Base-by-base conservation (phyloP, 495 filamentous ascomycete species). In the Monascus purpureus region DNA sequence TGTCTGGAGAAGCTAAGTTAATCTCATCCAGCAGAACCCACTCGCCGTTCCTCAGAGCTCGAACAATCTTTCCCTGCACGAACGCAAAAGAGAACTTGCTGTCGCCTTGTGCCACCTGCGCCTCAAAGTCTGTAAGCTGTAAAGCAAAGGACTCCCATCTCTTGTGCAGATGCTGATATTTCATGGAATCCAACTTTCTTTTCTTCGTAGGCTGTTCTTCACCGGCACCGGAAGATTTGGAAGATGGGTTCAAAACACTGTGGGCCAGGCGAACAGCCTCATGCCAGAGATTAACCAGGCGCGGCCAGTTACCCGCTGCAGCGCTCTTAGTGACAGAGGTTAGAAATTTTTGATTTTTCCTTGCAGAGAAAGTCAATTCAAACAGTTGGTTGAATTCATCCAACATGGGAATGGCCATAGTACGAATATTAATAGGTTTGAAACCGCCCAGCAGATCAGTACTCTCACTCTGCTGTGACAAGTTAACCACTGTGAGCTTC, bases 1-100 rank as follows among this genome's bases (percentile, higher is more conserved):
- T 95, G 43, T 99, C 92, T 2, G 88, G 76, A 0, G 88, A 81
- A 3, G 92, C 90, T 28, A 99, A 64, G 45, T 99, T 99, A 44
- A 99, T 92, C 53, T 99, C 92, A 50, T 99, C 92, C 11, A 94
- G 63, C n/a, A 99, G 63, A 11, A 99, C 82, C 92, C 92, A 99
- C 48, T 94, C 85, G 4, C 92, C 92, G 52, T 93, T 94, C 29
- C 87, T 67, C 14, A 82, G 73, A 4, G 92, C 92, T 55, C 82
- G 82, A 20, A 96, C 80, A 44, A 99, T 80, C 41, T 82, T 93
- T 35, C 92, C 85, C 53, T 99, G 88, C 2, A 95, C 74, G 44
- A 99, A 99, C 12, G 81, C 76, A 50, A 99, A 96, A 0, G 87
- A 86, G 52, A 95, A 93, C 29, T 77, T 77, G 19, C 81, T 77